Base-by-base conservation (phyloP, 768 basidiomycete genomes). In the Zangia roseola region DNA sequence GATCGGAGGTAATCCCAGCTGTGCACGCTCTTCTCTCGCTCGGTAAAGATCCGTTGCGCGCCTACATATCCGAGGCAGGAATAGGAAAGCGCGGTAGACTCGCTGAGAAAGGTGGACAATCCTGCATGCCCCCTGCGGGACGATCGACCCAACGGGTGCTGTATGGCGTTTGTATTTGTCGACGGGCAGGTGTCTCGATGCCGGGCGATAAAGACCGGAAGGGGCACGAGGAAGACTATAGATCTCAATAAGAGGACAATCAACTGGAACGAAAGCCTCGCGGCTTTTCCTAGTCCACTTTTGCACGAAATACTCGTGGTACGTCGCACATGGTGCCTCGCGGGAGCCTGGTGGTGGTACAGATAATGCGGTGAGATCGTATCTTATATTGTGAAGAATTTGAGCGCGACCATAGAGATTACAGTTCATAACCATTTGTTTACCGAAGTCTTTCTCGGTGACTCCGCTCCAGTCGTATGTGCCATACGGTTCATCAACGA, bases 281-380 rank as follows among this genome's bases (percentile, higher is more conserved):
- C 72, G 57, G 36, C 58, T 75, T 56, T 76, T 80, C 50, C 77
- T 64, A 14, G 77, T 74, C 76, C 82, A 88, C 53, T 72, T 76
- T 20, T 78, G 47, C 24, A 72, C 41, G 66, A 79, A 87, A 59
- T 77, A 88, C 4, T 84, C 84, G 34, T 73, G 58, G 59, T 86
- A 90, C 2, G 79, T 84, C 5, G 71, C 43, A 50, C 57, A 75
- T 0, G 55, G 64, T 13, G 67, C 68, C 59, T 83, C 84, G 31
- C 69, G 69, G 5, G 82, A 77, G 9, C 75, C 83, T 5, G 67
- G 60, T 0, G 69, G 69, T 4, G 87, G 86, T 9, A 53, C 56
- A 35, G 88, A 87, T 60, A 79, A 61, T 3, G 86, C 85, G 0
- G 84, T 80, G 28, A 91, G 68, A 63, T 92, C 88, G 37, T 74